Evolutionary conservation across 192 early-diverging fungal species (phyloP), one percentile per base, ranked within the genome.

Genomic region (Umbelopsis ramanniana): DNA sequence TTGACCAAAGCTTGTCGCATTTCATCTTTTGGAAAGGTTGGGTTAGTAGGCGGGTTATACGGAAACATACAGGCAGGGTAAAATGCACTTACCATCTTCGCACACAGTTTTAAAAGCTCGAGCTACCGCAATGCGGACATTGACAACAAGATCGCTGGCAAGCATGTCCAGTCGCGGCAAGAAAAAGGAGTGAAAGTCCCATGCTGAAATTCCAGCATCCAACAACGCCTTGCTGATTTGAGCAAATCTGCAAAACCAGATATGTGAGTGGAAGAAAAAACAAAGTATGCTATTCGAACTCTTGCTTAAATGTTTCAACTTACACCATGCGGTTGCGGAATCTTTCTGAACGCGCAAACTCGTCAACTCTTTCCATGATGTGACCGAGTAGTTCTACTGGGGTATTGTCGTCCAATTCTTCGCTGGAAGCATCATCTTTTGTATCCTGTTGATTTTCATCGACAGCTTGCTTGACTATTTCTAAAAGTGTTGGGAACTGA

Each of bases 41-140:
- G 17, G 2, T 50, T 50, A 21, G 48, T 1, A 10, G 15, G 19
- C n/a, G 11, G 6, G 11, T 43, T 50, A 17, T 50, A 4, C 1
- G n/a, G 17, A 50, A 10, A 17, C 48, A 50, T 17, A 17, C n/a
- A 6, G n/a, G n/a, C 17, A 21, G 15, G 48, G 19, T 48, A 48
- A 78, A 76, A 17, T 74, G 72, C 11, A 10, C 66, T 60, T 45
- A 67, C 69, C 77, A 68, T 76, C 78, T 14, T 75, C 57, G 38
- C 76, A 54, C n/a, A 85, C 67, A 46, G 67, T 69, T 40, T 60
- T 69, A 21, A 88, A 72, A 4, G 88, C 75, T n/a, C 91, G 75
- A 0, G 89, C 90, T 26, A 91, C 74, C 15, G 84, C 88, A 75
- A 94, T 94, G 15, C 90, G 86, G 29, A 94, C 90, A 67, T 94